phyloP scores from a whole-genome alignment of 2,329 filamentous ascomycete species.

The Colletotrichum zoysiae region DNA sequence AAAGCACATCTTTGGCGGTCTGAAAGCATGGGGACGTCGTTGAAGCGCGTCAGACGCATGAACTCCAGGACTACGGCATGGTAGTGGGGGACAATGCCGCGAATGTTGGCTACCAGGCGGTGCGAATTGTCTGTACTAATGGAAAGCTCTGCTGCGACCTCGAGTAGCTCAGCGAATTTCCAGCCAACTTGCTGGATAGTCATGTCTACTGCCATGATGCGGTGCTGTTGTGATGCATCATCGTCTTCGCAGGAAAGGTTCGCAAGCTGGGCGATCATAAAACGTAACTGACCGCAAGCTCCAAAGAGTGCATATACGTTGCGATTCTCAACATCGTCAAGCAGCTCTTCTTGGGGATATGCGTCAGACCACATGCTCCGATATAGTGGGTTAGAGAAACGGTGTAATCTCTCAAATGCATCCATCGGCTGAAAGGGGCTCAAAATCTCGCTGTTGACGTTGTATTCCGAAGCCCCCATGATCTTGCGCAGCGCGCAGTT shows the following conservation, averaged over 20 bases:
- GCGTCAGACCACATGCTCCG: constrained; percentile 50
- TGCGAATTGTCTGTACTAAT: constrained; percentile 46
- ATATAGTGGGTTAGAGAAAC: constrained; percentile 51
- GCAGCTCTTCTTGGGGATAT: constrained; percentile 51
- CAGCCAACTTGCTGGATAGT: constrained; percentile 44
- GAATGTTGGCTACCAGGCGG: constrained; percentile 51
- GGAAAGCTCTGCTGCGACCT: constrained; percentile 46
- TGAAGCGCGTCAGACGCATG: constrained; percentile 43
- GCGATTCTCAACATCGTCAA: constrained; percentile 53
- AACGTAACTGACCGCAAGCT: constrained; percentile 49
- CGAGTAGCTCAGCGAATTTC: constrained; percentile 46
- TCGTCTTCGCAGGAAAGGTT: constrained; percentile 42
- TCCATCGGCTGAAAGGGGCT: constrained; percentile 37
- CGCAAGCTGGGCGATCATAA: constrained; percentile 49
- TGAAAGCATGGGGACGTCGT: constrained; percentile 33
- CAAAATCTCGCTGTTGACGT: constrained; percentile 7
- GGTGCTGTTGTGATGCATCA: constrained; percentile 43
- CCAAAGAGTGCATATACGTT: constrained; percentile 50
- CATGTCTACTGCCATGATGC: constrained; percentile 41
- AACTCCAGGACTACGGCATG: constrained; percentile 51
- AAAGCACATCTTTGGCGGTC: constrained; percentile 34
- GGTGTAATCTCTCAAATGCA: constrained; percentile 48
- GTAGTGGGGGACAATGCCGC: constrained; percentile 52
- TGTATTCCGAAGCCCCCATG: constrained; percentile 26
- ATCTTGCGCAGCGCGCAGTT: constrained; percentile 46